A percentile compares a stretch with the other conserved stretches of the same genome.
Evolutionary conservation across 1,284 basidiomycete genomes (phyloP).

Genomic region (Golubevia sp.): DNA sequence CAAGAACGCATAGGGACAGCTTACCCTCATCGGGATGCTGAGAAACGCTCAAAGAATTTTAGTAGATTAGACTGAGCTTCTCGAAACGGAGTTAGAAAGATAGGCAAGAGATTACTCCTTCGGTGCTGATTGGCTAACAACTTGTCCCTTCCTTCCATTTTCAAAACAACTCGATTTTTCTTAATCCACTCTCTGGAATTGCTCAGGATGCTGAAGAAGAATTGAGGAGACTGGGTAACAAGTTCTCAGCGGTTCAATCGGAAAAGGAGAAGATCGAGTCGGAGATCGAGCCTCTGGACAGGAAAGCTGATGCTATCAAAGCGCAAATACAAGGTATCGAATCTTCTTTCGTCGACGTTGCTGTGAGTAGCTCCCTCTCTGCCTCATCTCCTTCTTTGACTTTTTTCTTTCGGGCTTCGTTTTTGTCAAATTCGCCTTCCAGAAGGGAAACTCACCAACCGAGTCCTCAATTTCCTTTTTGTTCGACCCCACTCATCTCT

Average conservation of each 20-base stretch:
- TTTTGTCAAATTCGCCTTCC: too few species aligned
- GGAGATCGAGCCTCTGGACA: neutral
- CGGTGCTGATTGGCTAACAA: too few species aligned
- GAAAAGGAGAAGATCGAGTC: conserved; percentile 16
- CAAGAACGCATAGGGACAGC: too few species aligned
- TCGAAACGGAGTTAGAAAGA: too few species aligned
- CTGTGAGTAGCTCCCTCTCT: too few species aligned
- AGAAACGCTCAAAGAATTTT: too few species aligned
- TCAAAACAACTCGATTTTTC: neutral
- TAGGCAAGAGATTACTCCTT: too few species aligned
- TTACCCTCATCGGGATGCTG: too few species aligned
- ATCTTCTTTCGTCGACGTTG: neutral
- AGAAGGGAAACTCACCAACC: too few species aligned
- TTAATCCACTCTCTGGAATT: neutral
- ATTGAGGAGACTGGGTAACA: conserved; percentile 27
- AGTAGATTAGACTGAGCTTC: too few species aligned
- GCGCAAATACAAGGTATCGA: neutral
- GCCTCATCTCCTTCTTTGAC: too few species aligned
- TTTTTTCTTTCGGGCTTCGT: too few species aligned
- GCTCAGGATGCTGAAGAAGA: conserved; percentile 26
- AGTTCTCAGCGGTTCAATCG: conserved; percentile 30
- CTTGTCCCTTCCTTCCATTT: neutral
- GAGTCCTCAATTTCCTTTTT: neutral
- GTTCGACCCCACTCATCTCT: neutral
- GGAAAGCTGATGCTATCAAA: neutral